Evolutionary conservation across 2,329 filamentous ascomycete species (phyloP), one percentile per base, ranked within the genome.

Genomic region (Monilinia vaccinii-corymbosi): DNA sequence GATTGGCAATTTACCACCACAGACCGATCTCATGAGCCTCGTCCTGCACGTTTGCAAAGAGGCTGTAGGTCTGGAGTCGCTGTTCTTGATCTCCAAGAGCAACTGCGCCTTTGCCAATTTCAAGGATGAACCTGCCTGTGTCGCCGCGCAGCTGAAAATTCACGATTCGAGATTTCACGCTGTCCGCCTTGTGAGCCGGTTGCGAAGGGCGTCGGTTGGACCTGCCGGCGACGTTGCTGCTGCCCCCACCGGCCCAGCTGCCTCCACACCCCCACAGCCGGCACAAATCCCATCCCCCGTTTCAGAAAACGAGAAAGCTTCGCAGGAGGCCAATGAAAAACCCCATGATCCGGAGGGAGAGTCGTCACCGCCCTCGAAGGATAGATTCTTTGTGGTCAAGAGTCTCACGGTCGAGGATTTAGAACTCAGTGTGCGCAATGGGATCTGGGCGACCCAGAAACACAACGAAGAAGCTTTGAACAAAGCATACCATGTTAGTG

Each of bases 41-140:
- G 96, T 97, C 56, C 85, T 94, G 62, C 89, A 97, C 71, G 94
- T 97, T 61, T 95, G 83, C 64, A 87, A 92, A 65, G 86, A 90
- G 0, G 81, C 80, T 0, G 82, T 79, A 46, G 82, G 91, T 1
- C 83, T 97, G 25, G 89, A 96, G 71, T 96, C 91, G 50, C 77
- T 97, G 0, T 97, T 97, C 66, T 77, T 97, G 40, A 97, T 97
- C 45, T 93, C 92, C 0, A 97, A 97, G 73, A 97, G 92, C 72
- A 97, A 97, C 71, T 97, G 93, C 70, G 93, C 92, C 0, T 97
- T 97, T 75, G 91, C 96, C 65, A 97, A 97, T 70, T 97, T 95
- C 72, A 89, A 86, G 64, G 88, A 90, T 55, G 91, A 96, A 68
- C 75, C 78, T 3, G 84, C 85, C 6, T 97, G 91, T 70, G 75